phyloP scores from a whole-genome alignment of 1,284 basidiomycete species.

The Cryptococcus sp. region DNA sequence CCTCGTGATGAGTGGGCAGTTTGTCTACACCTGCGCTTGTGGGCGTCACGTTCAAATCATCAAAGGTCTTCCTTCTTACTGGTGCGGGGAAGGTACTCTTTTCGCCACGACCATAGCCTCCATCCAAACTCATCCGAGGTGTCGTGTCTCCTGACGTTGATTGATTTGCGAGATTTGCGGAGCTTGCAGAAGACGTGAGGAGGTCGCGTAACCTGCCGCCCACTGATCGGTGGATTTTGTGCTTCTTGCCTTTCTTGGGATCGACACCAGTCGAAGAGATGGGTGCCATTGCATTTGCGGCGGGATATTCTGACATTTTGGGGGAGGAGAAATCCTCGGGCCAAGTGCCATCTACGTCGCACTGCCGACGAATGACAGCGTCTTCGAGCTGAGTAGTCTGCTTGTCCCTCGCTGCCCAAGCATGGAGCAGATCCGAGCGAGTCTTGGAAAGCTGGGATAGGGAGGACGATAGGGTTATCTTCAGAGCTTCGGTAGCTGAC shows the following conservation, averaged over 20 bases:
- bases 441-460: slow-evolving; percentile 35
- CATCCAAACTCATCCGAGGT: slow-evolving; percentile 18
- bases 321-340: neutral
- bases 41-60: slow-evolving; percentile 1
- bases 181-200: slow-evolving; percentile 33
- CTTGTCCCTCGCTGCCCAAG: slow-evolving; percentile 41
- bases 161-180: slow-evolving; percentile 14
- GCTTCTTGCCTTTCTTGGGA: slow-evolving; percentile 31
- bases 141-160: slow-evolving; percentile 3
- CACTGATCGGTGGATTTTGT: slow-evolving; percentile 40
- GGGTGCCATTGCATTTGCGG: slow-evolving; percentile 14
- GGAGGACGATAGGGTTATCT: slow-evolving; percentile 31
- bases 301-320: neutral
- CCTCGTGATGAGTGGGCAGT: slow-evolving; percentile 14
- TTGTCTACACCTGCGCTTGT: neutral
- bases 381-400: slow-evolving; percentile 41
- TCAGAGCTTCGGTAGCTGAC: slow-evolving; percentile 22
- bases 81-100: slow-evolving; percentile 2
- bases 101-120: slow-evolving; percentile 7
- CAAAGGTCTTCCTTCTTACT: slow-evolving; percentile 8
- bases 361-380: slow-evolving; percentile 15
- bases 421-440: slow-evolving; percentile 33
- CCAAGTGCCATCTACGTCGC: slow-evolving; percentile 12
- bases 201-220: slow-evolving; percentile 44
- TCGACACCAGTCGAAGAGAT: slow-evolving; percentile 26